Evolutionary conservation across 352 stramenopile species (phyloP).

Genomic region (Phytophthora cryptogea): DNA sequence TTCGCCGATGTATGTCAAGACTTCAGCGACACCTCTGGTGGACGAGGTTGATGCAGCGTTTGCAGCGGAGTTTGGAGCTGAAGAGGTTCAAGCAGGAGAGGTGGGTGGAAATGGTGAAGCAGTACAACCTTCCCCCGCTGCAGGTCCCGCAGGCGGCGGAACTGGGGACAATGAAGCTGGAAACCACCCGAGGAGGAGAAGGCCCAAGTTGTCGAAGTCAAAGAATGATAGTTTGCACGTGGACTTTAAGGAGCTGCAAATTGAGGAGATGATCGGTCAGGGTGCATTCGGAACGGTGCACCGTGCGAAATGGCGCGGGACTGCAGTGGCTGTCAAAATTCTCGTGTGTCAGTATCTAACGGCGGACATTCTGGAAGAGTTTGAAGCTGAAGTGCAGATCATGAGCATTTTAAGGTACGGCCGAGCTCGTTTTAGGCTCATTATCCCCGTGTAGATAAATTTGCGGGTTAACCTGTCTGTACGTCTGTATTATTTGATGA

Average conservation of each 20-base stretch:
- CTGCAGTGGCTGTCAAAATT: conserved; percentile 85
- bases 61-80: conserved; percentile 21
- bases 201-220: conserved; percentile 44
- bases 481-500: not conserved
- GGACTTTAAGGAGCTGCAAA: conserved; percentile 76
- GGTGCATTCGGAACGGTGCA: conserved; percentile 87
- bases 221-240: conserved; percentile 84
- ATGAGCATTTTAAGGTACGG: conserved; percentile 87
- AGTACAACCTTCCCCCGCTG: conserved; percentile 2
- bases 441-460: not conserved
- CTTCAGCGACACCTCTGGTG: conserved; percentile 57
- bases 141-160: conserved; percentile 9
- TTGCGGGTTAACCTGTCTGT: conserved; percentile 4
- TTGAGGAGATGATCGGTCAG: conserved; percentile 85
- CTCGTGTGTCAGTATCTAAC: conserved; percentile 84
- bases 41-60: conserved; percentile 46
- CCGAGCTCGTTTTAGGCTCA: conserved; percentile 1
- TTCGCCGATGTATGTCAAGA: conserved; percentile 87
- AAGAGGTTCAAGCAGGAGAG: conserved; percentile 19
- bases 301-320: conserved; percentile 70
- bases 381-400: conserved; percentile 89
- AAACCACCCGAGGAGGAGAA: conserved; percentile 27
- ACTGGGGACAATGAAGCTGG: conserved; percentile 19
- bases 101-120: conserved; percentile 16
- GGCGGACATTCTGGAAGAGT: conserved; percentile 85